A percentile compares a stretch with the other conserved stretches of the same genome.
Conservation (phyloP, 768 basidiomycete species). For the Naganishia vaughanmartiniae region DNA sequence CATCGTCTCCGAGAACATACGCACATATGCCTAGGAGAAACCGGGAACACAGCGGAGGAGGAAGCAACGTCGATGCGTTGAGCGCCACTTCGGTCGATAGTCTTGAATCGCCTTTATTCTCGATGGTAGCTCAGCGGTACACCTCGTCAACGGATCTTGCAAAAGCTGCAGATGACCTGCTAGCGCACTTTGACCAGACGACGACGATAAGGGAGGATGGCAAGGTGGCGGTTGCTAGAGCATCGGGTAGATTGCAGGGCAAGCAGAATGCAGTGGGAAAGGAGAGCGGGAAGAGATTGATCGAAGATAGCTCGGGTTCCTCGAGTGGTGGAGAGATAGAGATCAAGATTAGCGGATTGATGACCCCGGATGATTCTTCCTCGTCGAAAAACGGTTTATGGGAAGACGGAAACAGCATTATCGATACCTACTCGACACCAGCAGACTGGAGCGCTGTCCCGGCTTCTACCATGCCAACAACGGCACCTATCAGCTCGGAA, state of each 20-base stretch:
- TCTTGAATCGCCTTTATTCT: background rate
- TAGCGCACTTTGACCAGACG: slow-evolving; percentile 24
- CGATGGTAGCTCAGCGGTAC: background rate
- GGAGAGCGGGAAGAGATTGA: background rate
- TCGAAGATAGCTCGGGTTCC: background rate
- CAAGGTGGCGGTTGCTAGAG: background rate
- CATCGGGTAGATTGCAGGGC: background rate
- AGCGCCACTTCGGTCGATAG: background rate
- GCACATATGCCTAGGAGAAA: background rate
- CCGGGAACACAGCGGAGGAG: background rate
- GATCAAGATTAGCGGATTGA: slow-evolving; percentile 20
- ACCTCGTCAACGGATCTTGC: slow-evolving; percentile 7
- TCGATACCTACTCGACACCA: background rate
- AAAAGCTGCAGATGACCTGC: slow-evolving; percentile 23
- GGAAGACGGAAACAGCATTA: slow-evolving; percentile 15
- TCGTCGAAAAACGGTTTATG: slow-evolving; percentile 1
- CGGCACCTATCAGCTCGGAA: background rate
- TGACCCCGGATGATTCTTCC: slow-evolving; percentile 12
- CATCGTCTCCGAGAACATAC: background rate
- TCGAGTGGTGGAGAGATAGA: slow-evolving; percentile 11
- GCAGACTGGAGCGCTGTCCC: background rate
- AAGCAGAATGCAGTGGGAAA: background rate
- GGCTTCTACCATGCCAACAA: background rate
- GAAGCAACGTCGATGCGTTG: background rate
- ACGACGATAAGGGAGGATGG: slow-evolving; percentile 1